Evolutionary conservation across 2,329 filamentous ascomycete genomes (phyloP).

Genomic region (Penicillium italicum): DNA sequence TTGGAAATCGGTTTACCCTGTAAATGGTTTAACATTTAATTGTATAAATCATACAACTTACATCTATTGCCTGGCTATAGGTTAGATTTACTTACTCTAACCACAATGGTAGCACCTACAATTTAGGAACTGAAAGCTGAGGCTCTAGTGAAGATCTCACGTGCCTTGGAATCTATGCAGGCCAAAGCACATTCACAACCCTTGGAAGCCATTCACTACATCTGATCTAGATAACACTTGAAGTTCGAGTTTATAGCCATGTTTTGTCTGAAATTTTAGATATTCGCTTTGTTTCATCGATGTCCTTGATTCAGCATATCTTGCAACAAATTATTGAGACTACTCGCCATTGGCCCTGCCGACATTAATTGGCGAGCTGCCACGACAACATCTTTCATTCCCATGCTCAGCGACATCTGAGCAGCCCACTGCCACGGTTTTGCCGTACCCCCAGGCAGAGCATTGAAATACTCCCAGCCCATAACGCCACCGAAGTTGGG

Average conservation of each 20-base stretch:
- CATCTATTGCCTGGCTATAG: not conserved
- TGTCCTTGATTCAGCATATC: slow-evolving; percentile 30
- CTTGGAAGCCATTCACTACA: too few species aligned
- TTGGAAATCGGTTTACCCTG: not conserved
- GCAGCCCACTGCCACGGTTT: slow-evolving; percentile 76
- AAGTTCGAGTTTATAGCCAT: not conserved
- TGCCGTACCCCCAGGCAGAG: slow-evolving; percentile 59
- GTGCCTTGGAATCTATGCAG: not conserved
- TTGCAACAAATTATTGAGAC: slow-evolving; percentile 30
- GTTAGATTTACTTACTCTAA: not conserved
- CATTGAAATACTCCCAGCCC: slow-evolving; percentile 96
- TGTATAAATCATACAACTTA: too few species aligned
- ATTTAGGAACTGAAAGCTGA: not conserved
- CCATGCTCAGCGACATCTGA: slow-evolving; percentile 56
- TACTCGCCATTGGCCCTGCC: slow-evolving; percentile 29
- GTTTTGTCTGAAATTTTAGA: not conserved
- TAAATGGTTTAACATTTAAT: too few species aligned
- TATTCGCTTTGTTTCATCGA: not conserved
- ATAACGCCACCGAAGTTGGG: slow-evolving; percentile 79
- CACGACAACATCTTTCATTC: slow-evolving; percentile 39
- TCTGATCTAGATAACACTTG: not conserved
- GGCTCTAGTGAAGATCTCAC: too few species aligned
- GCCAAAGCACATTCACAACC: not conserved
- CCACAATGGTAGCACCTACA: not conserved
- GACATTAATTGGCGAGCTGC: slow-evolving; percentile 31